phyloP scores from a whole-genome alignment of 257 asterid genomes.

The Verbascum thapsus region DNA sequence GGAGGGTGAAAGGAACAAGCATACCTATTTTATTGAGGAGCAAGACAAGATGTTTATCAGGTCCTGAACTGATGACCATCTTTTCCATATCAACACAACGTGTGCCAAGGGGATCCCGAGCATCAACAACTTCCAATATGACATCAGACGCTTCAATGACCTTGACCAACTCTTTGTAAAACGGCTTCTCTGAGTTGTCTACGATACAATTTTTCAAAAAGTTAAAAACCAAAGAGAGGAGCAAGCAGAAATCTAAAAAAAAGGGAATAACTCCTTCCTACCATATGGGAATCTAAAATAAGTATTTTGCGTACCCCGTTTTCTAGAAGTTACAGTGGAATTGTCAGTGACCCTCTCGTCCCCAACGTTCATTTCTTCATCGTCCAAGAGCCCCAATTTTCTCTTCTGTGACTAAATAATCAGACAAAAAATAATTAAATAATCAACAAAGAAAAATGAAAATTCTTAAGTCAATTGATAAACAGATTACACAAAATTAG shows the following conservation, averaged over 20 bases:
- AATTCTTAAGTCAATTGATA: too few species aligned
- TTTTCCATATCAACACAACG: slow-evolving; percentile 93
- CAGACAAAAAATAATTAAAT: not conserved
- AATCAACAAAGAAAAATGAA: not conserved
- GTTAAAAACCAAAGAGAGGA: slow-evolving; percentile 6
- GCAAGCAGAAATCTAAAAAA: too few species aligned
- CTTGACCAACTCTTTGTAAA: slow-evolving; percentile 90
- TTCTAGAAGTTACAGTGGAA: slow-evolving; percentile 39
- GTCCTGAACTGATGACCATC: slow-evolving; percentile 78
- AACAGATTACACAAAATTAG: too few species aligned
- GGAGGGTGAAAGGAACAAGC: not conserved
- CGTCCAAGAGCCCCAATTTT: slow-evolving; percentile 77
- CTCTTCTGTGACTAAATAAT: slow-evolving; percentile 64
- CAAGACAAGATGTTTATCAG: slow-evolving; percentile 78
- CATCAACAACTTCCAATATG: slow-evolving; percentile 94
- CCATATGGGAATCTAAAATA: not conserved
- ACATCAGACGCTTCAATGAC: slow-evolving; percentile 95
- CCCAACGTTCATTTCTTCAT: slow-evolving; percentile 44
- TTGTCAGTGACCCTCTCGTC: slow-evolving; percentile 38
- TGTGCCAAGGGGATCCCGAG: slow-evolving; percentile 94
- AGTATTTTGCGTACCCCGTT: slow-evolving; percentile 48
- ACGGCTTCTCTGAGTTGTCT: slow-evolving; percentile 78
- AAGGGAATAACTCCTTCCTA: too few species aligned
- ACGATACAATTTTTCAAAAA: slow-evolving; percentile 11
- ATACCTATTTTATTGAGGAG: slow-evolving; percentile 92